Evolutionary conservation across 345 rosid species (phyloP).

Genomic region (Triadica sebifera): DNA sequence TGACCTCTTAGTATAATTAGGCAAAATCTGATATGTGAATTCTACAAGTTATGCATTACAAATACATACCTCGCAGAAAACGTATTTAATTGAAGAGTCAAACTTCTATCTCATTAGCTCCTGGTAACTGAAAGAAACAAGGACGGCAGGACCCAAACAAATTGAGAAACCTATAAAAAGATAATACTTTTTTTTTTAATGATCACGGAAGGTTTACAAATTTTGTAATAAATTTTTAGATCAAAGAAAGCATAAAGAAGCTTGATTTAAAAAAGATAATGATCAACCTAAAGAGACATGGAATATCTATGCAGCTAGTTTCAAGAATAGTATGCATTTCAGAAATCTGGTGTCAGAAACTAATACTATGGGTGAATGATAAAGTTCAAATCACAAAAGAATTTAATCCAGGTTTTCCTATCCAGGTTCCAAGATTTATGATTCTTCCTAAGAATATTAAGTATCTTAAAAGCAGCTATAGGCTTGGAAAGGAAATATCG

Average conservation of each 20-base stretch:
- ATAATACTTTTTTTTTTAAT: not conserved
- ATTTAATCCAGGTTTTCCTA: not conserved
- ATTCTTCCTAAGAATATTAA: constrained; percentile 2
- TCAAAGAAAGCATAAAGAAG: constrained; percentile 1
- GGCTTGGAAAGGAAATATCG: constrained; percentile 90
- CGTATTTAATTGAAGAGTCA: too few species aligned
- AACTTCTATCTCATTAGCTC: constrained; percentile 66
- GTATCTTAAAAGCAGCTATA: constrained; percentile 78
- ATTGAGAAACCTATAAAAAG: not conserved
- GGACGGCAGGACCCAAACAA: not conserved
- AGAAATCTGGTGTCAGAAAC: constrained; percentile 4
- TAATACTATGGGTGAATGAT: not conserved
- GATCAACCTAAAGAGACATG: not conserved
- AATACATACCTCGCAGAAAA: too few species aligned
- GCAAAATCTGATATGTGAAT: too few species aligned
- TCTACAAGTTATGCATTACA: too few species aligned
- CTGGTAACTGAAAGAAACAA: constrained; percentile 61
- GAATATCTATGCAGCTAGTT: not conserved
- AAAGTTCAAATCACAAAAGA: not conserved
- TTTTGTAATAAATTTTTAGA: not conserved
- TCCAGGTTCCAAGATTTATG: not conserved
- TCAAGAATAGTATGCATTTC: not conserved
- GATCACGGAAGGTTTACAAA: not conserved
- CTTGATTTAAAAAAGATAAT: too few species aligned
- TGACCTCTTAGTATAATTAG: too few species aligned